Conservation (phyloP, 495 filamentous ascomycete species). For the Filosporella fistucella region DNA sequence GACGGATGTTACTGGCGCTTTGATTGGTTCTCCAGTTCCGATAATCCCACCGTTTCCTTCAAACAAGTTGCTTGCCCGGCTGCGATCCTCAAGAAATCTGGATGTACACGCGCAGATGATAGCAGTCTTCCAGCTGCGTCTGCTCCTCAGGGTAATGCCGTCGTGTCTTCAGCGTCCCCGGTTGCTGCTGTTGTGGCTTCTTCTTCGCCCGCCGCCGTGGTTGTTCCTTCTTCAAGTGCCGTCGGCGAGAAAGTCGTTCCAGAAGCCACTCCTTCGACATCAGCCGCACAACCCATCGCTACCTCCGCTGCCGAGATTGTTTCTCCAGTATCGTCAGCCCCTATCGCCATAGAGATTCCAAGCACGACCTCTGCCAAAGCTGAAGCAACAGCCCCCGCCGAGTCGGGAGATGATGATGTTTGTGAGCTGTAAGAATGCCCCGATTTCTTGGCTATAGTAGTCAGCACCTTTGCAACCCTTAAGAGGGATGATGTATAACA, state of each 20-base stretch:
- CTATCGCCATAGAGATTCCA: neutral
- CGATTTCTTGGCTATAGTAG: too few relatives aligned
- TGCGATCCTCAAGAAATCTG: slow-evolving; percentile 49
- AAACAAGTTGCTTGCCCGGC: slow-evolving; percentile 49
- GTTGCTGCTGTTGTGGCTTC: slow-evolving; percentile 2
- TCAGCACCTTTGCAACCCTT: too few relatives aligned
- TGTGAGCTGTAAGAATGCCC: too few relatives aligned
- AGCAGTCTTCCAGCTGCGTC: neutral
- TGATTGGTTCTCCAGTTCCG: slow-evolving; percentile 59
- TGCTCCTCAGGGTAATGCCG: neutral
- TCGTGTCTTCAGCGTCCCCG: too few relatives aligned
- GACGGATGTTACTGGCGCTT: slow-evolving; percentile 65
- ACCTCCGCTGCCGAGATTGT: neutral
- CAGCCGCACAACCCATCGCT: neutral
- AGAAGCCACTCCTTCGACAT: neutral
- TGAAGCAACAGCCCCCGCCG: too few relatives aligned
- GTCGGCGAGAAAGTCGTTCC: neutral
- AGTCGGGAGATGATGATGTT: too few relatives aligned
- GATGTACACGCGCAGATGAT: slow-evolving; percentile 29
- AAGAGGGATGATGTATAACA: too few relatives aligned
- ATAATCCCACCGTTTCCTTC: slow-evolving; percentile 57
- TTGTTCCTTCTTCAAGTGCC: neutral
- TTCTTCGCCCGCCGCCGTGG: neutral
- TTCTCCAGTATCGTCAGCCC: slow-evolving; percentile 1
- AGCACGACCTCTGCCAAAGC: too few relatives aligned